phyloP scores from a whole-genome alignment of 805 yeast genomes.

The Saccharomycopsis javanensis region DNA sequence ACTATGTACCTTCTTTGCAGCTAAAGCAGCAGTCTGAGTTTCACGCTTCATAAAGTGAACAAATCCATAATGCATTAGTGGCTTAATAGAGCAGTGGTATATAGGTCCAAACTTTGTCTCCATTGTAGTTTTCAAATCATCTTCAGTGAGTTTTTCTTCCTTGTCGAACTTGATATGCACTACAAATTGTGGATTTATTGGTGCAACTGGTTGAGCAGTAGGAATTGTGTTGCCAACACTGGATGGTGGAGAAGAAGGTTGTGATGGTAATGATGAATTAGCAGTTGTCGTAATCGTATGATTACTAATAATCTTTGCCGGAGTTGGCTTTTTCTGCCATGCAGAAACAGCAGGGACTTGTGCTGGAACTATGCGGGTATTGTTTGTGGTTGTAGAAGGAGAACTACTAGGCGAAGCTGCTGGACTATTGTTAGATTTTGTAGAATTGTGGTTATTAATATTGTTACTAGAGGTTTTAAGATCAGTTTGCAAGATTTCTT shows the following conservation, averaged over 20 bases:
- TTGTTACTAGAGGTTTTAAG: neutral
- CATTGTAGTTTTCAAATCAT: neutral
- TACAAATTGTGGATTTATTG: neutral
- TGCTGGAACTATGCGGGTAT: neutral
- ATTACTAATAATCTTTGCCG: neutral
- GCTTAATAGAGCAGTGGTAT: neutral
- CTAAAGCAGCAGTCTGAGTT: neutral
- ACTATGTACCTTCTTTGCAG: neutral
- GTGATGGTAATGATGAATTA: neutral
- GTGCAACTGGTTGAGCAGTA: neutral
- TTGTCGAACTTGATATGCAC: neutral
- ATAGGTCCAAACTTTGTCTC: neutral
- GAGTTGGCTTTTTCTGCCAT: neutral
- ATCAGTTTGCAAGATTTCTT: neutral
- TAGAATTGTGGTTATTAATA: neutral
- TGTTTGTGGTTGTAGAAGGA: neutral
- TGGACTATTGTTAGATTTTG: neutral
- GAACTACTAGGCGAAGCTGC: neutral
- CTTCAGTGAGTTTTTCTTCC: neutral
- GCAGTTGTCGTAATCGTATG: neutral
- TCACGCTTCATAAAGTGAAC: conserved; percentile 1
- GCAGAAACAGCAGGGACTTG: neutral
- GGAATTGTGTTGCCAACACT: neutral
- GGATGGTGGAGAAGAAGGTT: neutral
- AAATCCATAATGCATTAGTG: neutral